Conservation (phyloP, 2,329 filamentous ascomycete species). For the Diaporthe eres region DNA sequence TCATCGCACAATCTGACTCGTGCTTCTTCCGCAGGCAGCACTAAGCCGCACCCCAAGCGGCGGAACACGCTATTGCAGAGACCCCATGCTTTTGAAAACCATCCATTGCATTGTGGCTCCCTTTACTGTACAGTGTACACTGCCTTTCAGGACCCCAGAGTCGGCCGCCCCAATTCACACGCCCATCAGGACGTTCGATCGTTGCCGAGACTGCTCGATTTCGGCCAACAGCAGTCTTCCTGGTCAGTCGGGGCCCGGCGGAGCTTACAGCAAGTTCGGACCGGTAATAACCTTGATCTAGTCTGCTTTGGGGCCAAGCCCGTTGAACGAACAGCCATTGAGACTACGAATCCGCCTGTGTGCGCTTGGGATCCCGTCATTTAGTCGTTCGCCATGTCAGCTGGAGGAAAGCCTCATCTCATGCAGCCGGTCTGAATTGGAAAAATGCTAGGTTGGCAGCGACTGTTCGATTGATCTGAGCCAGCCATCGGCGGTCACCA, state of each 20-base stretch:
- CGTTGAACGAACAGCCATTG: constrained; percentile 2
- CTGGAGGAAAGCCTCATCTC: constrained; percentile 16
- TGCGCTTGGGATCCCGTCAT: neutral
- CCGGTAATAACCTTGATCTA: neutral
- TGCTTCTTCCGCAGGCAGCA: constrained; percentile 21
- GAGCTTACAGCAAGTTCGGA: neutral
- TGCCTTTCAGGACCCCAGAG: neutral
- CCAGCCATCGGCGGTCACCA: constrained; percentile 22
- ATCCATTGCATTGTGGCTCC: neutral
- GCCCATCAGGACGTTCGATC: neutral
- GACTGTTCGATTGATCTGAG: constrained; percentile 1
- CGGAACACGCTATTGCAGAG: constrained; percentile 8
- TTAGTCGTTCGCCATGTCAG: constrained; percentile 20
- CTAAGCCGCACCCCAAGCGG: neutral
- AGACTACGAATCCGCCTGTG: neutral
- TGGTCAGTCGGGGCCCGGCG: neutral
- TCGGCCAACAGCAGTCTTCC: neutral
- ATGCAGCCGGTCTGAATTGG: constrained; percentile 28
- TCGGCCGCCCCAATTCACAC: neutral
- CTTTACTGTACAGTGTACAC: too few species aligned
- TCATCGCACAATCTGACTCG: constrained; percentile 26
- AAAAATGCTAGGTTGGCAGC: neutral
- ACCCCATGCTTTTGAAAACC: neutral
- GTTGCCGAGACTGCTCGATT: neutral
- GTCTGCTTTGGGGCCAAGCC: neutral